Base-by-base conservation (phyloP, 2,329 filamentous ascomycete species). In the Penicillium sp. region DNA sequence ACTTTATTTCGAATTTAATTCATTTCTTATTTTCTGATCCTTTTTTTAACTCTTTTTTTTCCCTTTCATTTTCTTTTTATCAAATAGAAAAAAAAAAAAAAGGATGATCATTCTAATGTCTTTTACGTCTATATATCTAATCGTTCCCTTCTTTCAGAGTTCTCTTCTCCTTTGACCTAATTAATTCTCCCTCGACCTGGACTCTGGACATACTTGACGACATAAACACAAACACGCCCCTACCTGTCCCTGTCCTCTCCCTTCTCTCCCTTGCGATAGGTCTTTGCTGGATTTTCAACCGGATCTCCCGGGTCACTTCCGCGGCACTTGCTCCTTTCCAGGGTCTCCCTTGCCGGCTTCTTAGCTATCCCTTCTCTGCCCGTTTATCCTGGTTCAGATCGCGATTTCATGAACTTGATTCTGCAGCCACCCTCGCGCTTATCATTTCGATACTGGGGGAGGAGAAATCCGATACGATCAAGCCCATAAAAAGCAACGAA, bases 181-280 rank as follows among this genome's bases (percentile, higher is more conserved):
- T 63, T 67, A 61, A 64, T 63, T 49, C 49, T 52, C 18, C 29
- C 18, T 14, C 43, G 42, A 20, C 14, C 46, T 22, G 49, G 37
- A 33, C 50, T 60, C 26, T 52, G 31, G 43, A 58, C 58, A 60
- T 60, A 60, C 57, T 50, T 58, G 49, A 55, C 51, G 46, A 35
- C 31, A 49, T 47, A 45, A 44, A 27, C 47, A 35, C 47, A 47
- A 29, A 49, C 54, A 54, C 55, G 49, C 45, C 52, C 53, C 54
- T 56, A 58, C 45, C 49, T 58, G 49, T 50, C 57, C 63, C 62
- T 68, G 64, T 63, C 49, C 62, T 69, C 64, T 64, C 67, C 63
- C 65, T 68, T 69, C 61, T 66, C 59, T 65, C 63, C 65, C 70
- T 70, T 73, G 68, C 68, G 62, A 68, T 63, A 57, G 63, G 47